These are phyloP conservation scores for Zygotorulaspora mrakii DNA, from an alignment of 1,139 yeast species.

Conservation along the genomic window DNA sequence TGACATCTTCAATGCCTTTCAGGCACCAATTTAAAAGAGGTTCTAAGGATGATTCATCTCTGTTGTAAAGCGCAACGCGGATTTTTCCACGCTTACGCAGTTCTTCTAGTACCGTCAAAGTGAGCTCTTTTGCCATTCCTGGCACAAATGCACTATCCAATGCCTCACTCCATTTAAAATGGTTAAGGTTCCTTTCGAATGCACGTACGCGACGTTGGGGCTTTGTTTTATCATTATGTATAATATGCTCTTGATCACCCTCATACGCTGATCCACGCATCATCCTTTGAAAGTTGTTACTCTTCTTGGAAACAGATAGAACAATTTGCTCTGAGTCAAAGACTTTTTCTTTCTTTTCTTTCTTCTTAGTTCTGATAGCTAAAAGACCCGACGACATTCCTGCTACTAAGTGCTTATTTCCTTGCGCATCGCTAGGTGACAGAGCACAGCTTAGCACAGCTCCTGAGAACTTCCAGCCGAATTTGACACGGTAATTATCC, in stretches of 20 bases:
- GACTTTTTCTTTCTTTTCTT: slow-evolving; percentile 68
- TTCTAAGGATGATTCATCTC: slow-evolving; percentile 82
- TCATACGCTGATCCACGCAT: slow-evolving; percentile 87
- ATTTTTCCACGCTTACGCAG: slow-evolving; percentile 85
- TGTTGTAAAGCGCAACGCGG: slow-evolving; percentile 66
- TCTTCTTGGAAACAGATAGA: slow-evolving; percentile 23
- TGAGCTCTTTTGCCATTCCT: slow-evolving; percentile 74
- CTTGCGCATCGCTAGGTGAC: slow-evolving; percentile 60
- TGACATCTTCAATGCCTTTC: slow-evolving; percentile 70
- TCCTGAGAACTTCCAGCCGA: slow-evolving; percentile 97
- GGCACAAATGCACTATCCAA: slow-evolving; percentile 77
- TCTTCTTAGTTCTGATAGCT: slow-evolving; percentile 82
- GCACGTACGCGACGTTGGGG: slow-evolving; percentile 61
- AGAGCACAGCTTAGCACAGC: slow-evolving; percentile 88
- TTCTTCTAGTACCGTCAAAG: slow-evolving; percentile 78
- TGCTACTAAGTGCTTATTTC: slow-evolving; percentile 78
- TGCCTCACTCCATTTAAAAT: slow-evolving; percentile 91
- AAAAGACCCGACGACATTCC: slow-evolving; percentile 88
- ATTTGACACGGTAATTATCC: slow-evolving; percentile 81
- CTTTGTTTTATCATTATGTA: slow-evolving; percentile 54
- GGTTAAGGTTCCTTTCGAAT: slow-evolving; percentile 79
- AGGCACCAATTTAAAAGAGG: slow-evolving; percentile 84
- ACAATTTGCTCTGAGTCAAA: slow-evolving; percentile 43
- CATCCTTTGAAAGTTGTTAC: slow-evolving; percentile 61
- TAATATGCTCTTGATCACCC: slow-evolving; percentile 81